These are phyloP conservation scores for Spiromastix sp. DNA, from an alignment of 2,329 filamentous ascomycete genomes.

Conservation along the genomic window DNA sequence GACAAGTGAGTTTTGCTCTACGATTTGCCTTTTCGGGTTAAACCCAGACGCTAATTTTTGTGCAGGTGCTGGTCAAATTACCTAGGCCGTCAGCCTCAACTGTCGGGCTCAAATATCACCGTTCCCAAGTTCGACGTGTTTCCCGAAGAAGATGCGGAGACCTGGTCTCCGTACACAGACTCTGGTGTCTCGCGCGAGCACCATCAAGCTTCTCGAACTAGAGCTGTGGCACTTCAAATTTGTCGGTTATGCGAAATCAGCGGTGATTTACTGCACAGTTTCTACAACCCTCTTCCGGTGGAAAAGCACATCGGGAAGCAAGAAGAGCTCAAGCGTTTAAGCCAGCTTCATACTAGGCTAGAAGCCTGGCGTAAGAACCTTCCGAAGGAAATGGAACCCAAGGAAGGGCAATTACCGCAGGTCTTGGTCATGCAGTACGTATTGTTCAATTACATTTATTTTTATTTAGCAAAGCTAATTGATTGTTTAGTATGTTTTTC, in stretches of 20 bases:
- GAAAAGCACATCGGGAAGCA: slow-evolving; percentile 61
- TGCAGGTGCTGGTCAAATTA: slow-evolving; percentile 87
- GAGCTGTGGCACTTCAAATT: slow-evolving; percentile 72
- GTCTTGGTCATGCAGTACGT: slow-evolving; percentile 80
- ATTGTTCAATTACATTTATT: not conserved
- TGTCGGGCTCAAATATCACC: slow-evolving; percentile 68
- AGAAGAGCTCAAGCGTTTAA: slow-evolving; percentile 80
- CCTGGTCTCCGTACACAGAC: slow-evolving; percentile 85
- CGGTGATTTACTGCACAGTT: slow-evolving; percentile 76
- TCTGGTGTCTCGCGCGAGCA: slow-evolving; percentile 61
- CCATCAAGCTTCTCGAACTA: slow-evolving; percentile 66
- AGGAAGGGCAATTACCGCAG: slow-evolving; percentile 78
- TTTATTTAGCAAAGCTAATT: not conserved
- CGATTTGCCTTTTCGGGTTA: not conserved
- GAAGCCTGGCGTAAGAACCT: slow-evolving; percentile 82
- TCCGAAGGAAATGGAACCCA: slow-evolving; percentile 78
- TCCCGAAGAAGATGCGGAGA: slow-evolving; percentile 72
- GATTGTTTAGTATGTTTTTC: slow-evolving; percentile 73
- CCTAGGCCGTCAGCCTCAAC: slow-evolving; percentile 77
- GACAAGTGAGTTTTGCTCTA: slow-evolving; percentile 59
- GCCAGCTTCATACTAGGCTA: slow-evolving; percentile 78
- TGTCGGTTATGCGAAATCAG: slow-evolving; percentile 85
- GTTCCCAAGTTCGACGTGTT: slow-evolving; percentile 87
- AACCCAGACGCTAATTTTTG: slow-evolving; percentile 10
- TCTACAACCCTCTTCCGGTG: slow-evolving; percentile 69